Base-by-base conservation (phyloP, 345 rosid genomes). In the Lumnitzera littorea region DNA sequence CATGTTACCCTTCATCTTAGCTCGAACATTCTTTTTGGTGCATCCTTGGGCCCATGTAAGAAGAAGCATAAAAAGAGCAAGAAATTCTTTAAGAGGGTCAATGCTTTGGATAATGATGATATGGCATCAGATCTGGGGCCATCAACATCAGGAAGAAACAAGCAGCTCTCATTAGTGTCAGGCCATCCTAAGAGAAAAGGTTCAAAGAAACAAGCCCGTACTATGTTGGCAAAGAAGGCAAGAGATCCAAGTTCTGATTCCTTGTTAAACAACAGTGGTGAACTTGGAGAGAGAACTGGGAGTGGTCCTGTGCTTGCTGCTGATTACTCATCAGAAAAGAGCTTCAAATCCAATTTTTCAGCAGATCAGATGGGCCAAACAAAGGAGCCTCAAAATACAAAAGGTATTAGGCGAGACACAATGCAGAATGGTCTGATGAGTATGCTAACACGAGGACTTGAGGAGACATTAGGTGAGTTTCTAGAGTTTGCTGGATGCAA, bases 21-120 rank as follows among this genome's bases (percentile, higher is more conserved):
- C 57, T 55, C 77, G 46, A 84, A 49, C 13, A 60, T 73, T 47
- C 58, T 72, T 64, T 83, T 84, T 58, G 69, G 68, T 70, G 70
- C 70, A 57, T 56, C 83, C 51, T 43, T 89, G 10, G 74, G 56
- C 51, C 53, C 69, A 11, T 76, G 50, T 49, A 79, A 62, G 76
- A 79, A 62, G 76, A 87, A 65, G 49, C 84, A 71, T 60, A 84
- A 60, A 63, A 84, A 56, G 86, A 67, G 58, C 61, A 88, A 78
- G 62, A 63, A 17, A 43, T 29, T 52, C 56, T 23, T 66, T 5
- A 59, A 74, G 48, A 62, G 54, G 50, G 67, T 74, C 63, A 71
- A 64, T 12, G 51, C 67, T 57, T 62, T 73, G 61, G 75, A 66
- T 51, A 50, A 54, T 50, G 64, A 60, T 46, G 41, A 56, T 55